Percentiles rank a stretch among this genome's conserved stretches.
Evolutionary conservation across 768 basidiomycete genomes (phyloP).

Genomic region (Nidularia pulvinata): DNA sequence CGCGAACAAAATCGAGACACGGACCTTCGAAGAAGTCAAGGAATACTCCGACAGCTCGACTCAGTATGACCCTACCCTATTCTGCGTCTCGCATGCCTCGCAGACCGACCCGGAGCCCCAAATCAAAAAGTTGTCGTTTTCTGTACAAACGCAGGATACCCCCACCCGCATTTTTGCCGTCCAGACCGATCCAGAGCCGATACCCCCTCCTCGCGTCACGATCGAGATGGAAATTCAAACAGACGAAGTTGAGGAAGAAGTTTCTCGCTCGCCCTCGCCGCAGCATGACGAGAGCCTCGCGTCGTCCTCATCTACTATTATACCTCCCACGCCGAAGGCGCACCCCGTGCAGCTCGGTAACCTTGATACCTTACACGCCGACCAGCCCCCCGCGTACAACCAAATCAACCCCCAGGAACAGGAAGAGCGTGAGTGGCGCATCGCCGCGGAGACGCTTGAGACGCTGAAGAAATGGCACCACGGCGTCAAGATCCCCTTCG

Average conservation of each 20-base stretch:
- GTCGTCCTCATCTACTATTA: conserved; percentile 73
- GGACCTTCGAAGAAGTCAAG: conserved; percentile 60
- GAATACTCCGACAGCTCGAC: conserved; percentile 77
- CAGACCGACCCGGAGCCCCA: conserved; percentile 68
- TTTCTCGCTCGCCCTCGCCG: conserved; percentile 46
- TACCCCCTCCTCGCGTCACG: conserved; percentile 32
- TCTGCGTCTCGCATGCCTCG: conserved; percentile 39
- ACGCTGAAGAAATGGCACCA: conserved; percentile 73
- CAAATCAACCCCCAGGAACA: conserved; percentile 55
- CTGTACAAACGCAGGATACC: conserved; percentile 57
- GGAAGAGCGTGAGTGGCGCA: conserved; percentile 46
- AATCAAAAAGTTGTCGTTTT: conserved; percentile 41
- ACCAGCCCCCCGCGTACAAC: conserved; percentile 77
- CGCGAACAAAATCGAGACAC: conserved; percentile 46
- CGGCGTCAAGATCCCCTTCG: conserved; percentile 48
- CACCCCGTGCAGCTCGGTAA: conserved; percentile 27
- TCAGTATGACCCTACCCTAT: conserved; percentile 64
- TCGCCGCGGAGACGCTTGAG: conserved; percentile 60
- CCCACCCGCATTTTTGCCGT: conserved; percentile 16
- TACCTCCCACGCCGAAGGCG: conserved; percentile 70
- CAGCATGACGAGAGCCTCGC: conserved; percentile 58
- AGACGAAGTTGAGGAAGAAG: conserved; percentile 34
- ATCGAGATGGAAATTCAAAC: conserved; percentile 71
- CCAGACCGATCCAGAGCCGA: conserved; percentile 31
- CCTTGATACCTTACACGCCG: conserved; percentile 23